phyloP scores from a whole-genome alignment of 768 basidiomycete species.

The Hemileccinum rubropunctum region DNA sequence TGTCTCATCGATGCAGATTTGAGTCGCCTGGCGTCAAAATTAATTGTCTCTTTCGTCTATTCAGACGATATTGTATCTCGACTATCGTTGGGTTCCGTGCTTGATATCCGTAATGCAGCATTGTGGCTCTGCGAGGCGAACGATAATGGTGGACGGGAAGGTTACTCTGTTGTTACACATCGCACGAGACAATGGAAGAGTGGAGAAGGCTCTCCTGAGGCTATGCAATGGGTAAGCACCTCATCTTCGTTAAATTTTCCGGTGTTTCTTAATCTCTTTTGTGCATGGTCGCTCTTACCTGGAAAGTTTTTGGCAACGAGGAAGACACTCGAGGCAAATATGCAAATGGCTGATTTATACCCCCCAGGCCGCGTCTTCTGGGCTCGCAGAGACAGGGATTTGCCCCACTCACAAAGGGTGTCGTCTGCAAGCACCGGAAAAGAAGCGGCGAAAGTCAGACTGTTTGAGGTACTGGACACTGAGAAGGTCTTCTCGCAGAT shows the following conservation, averaged over 20 bases:
- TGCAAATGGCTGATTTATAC: slow-evolving; percentile 69
- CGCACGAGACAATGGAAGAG: slow-evolving; percentile 60
- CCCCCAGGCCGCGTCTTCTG: slow-evolving; percentile 78
- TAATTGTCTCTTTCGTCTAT: slow-evolving; percentile 78
- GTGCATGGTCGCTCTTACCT: not conserved
- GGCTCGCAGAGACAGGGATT: slow-evolving; percentile 72
- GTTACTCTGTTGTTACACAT: slow-evolving; percentile 40
- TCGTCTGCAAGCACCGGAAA: slow-evolving; percentile 16
- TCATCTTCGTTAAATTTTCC: not conserved
- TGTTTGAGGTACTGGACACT: slow-evolving; percentile 77
- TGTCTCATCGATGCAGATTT: slow-evolving; percentile 62
- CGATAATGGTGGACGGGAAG: slow-evolving; percentile 36
- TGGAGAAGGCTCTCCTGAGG: slow-evolving; percentile 53
- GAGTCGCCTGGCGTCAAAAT: slow-evolving; percentile 52
- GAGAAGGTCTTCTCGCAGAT: slow-evolving; percentile 79
- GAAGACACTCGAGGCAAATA: slow-evolving; percentile 83
- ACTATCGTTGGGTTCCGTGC: slow-evolving; percentile 72
- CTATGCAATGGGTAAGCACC: slow-evolving; percentile 48
- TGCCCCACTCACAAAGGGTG: slow-evolving; percentile 48
- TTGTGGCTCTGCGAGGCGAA: slow-evolving; percentile 80
- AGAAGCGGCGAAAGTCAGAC: slow-evolving; percentile 52
- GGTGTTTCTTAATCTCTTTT: not conserved
- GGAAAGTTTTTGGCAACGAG: slow-evolving; percentile 72
- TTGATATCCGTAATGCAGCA: slow-evolving; percentile 71
- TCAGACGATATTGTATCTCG: slow-evolving; percentile 81